Conservation (phyloP, 2,329 filamentous ascomycete genomes). For the Bertia moriformis region DNA sequence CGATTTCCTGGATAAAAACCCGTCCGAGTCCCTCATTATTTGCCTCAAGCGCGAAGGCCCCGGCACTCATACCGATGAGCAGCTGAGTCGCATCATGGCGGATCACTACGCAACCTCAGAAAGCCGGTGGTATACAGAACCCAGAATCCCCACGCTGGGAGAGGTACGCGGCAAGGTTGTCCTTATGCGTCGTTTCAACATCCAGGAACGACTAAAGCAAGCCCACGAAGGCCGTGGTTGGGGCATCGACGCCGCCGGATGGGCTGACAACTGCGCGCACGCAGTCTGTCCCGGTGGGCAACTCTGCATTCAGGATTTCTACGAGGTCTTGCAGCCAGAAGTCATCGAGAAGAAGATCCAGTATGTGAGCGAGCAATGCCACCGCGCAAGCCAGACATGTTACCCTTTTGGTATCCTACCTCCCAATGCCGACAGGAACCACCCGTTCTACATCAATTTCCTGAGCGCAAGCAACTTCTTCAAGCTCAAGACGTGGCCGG, state of each 20-base stretch:
- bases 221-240: slow-evolving; percentile 32
- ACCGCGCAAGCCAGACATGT: slow-evolving; percentile 25
- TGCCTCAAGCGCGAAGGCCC: slow-evolving; percentile 54
- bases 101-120: slow-evolving; percentile 13
- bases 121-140: slow-evolving; percentile 44
- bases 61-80: slow-evolving; percentile 30
- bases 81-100: slow-evolving; percentile 20
- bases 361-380: slow-evolving; percentile 41
- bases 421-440: slow-evolving; percentile 19
- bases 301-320: slow-evolving; percentile 52
- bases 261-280: slow-evolving; percentile 46
- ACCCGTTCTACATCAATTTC: slow-evolving; percentile 49
- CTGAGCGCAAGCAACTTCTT: slow-evolving; percentile 52
- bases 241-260: slow-evolving; percentile 42
- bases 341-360: slow-evolving; percentile 43
- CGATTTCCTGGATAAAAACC: slow-evolving; percentile 41
- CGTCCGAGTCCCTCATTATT: slow-evolving; percentile 52
- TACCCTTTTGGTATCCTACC: slow-evolving; percentile 19
- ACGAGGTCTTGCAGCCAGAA: slow-evolving; percentile 42
- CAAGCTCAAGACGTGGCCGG: slow-evolving; percentile 50
- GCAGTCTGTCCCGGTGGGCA: slow-evolving; percentile 33
- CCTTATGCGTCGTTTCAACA: slow-evolving; percentile 41
- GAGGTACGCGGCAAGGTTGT: slow-evolving; percentile 53
- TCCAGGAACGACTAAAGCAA: slow-evolving; percentile 17
- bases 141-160: slow-evolving; percentile 43